Percentiles rank a stretch among this genome's conserved stretches.
phyloP scores from a whole-genome alignment of 176 grass and related monocot genomes.

The Triticum turgidum region DNA sequence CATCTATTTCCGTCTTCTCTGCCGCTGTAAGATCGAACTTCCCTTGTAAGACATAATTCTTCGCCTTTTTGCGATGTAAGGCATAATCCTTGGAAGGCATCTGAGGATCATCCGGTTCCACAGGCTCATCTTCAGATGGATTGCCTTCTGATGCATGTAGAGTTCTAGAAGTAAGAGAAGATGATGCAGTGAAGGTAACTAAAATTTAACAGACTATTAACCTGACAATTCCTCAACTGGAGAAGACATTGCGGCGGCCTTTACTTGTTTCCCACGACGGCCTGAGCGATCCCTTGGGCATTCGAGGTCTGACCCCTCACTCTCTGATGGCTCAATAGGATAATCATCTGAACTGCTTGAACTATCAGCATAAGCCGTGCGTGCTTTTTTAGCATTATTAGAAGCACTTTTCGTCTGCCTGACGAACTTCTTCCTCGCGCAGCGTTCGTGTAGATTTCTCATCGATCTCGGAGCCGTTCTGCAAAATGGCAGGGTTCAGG shows the following conservation, averaged over 20 bases:
- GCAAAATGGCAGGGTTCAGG: neutral
- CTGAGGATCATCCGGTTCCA: neutral
- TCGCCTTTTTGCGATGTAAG: neutral
- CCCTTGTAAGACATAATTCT: neutral
- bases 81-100: neutral
- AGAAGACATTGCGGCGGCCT: neutral
- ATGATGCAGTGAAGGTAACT: neutral
- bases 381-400: neutral
- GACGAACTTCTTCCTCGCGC: neutral
- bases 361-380: neutral
- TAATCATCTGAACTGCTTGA: neutral
- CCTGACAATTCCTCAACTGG: neutral
- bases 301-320: neutral
- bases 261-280: neutral
- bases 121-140: neutral
- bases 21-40: neutral
- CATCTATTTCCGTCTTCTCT: neutral
- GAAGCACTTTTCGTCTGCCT: neutral
- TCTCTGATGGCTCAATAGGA: neutral
- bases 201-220: neutral
- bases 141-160: neutral
- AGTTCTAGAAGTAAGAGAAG: neutral
- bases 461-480: neutral
- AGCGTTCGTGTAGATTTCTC: neutral
- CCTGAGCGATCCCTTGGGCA: neutral